phyloP scores from a whole-genome alignment of 2,329 filamentous ascomycete genomes.

The Didymella sp. region DNA sequence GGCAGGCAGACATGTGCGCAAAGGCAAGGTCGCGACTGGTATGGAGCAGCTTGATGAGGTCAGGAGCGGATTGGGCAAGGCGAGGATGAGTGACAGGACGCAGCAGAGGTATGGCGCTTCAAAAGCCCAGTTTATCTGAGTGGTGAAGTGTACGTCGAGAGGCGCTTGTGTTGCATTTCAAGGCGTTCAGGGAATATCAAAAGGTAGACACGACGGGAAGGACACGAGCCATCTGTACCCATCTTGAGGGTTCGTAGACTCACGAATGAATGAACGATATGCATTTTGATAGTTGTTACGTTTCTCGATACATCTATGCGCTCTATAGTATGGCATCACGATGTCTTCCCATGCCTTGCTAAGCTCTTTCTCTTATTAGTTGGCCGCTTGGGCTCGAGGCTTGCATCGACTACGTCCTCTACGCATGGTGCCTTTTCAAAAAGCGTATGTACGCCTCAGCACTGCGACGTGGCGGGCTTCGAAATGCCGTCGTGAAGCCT shows the following conservation, averaged over 20 bases:
- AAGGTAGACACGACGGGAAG: slow-evolving; percentile 4
- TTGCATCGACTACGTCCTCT: background rate
- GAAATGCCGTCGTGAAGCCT: background rate
- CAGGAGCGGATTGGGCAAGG: slow-evolving; percentile 77
- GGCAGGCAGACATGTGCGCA: slow-evolving; percentile 66
- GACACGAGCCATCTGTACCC: slow-evolving; percentile 4
- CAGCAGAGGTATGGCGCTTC: slow-evolving; percentile 21
- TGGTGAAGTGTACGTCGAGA: background rate
- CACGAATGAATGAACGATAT: slow-evolving; percentile 17
- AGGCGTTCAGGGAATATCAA: slow-evolving; percentile 6
- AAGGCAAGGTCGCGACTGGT: slow-evolving; percentile 79
- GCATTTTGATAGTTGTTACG: background rate
- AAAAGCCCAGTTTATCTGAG: slow-evolving; percentile 16
- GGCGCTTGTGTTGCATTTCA: slow-evolving; percentile 11
- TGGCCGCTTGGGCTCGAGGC: too few relatives aligned
- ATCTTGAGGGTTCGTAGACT: slow-evolving; percentile 1
- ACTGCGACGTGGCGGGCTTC: background rate
- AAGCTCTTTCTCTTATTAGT: too few relatives aligned
- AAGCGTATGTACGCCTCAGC: background rate
- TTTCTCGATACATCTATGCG: background rate
- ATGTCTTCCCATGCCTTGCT: background rate
- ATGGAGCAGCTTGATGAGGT: slow-evolving; percentile 92
- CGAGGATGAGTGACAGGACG: slow-evolving; percentile 60
- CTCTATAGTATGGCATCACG: background rate
- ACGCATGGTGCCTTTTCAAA: background rate